Evolutionary conservation across 2,329 filamentous ascomycete genomes (phyloP).

Genomic region (Claviceps sp.): DNA sequence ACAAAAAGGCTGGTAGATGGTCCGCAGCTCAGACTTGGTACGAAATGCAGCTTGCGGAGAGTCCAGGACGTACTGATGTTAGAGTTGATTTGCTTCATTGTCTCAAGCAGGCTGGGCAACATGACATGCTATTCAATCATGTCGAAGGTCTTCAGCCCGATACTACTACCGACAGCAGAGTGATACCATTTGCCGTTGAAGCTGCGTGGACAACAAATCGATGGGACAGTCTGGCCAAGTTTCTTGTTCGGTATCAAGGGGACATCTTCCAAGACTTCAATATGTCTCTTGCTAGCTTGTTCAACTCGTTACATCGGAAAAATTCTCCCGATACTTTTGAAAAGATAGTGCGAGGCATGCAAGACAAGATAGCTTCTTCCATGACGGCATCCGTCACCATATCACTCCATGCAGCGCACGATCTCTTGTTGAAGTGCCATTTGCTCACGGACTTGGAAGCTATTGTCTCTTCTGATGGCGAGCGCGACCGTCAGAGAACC

Average conservation of each 20-base stretch:
- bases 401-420: slow-evolving; percentile 74
- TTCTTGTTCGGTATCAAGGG: slow-evolving; percentile 42
- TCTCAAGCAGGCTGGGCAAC: slow-evolving; percentile 87
- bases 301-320: slow-evolving; percentile 47
- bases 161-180: slow-evolving; percentile 39
- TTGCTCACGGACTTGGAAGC: slow-evolving; percentile 77
- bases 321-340: slow-evolving; percentile 37
- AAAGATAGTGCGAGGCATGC: slow-evolving; percentile 47
- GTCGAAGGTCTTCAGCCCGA: slow-evolving; percentile 60
- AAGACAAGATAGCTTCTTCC: slow-evolving; percentile 56
- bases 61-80: slow-evolving; percentile 61
- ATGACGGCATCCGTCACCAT: slow-evolving; percentile 66
- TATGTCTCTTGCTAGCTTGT: slow-evolving; percentile 52
- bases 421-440: slow-evolving; percentile 75
- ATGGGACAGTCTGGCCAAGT: slow-evolving; percentile 62
- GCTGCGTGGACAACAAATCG: slow-evolving; percentile 82
- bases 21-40: slow-evolving; percentile 96
- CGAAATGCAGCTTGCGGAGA: slow-evolving; percentile 72
- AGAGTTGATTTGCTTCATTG: slow-evolving; percentile 79
- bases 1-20: slow-evolving; percentile 88
- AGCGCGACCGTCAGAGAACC: slow-evolving; percentile 22
- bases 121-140: slow-evolving; percentile 78
- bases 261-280: slow-evolving; percentile 55
- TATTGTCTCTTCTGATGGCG: slow-evolving; percentile 41
- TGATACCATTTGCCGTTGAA: slow-evolving; percentile 77